A percentile compares a stretch with the other conserved stretches of the same genome.
These are phyloP conservation scores for Elongisporangium undulatum DNA, from an alignment of 352 stramenopile genomes.

Conservation along the genomic window DNA sequence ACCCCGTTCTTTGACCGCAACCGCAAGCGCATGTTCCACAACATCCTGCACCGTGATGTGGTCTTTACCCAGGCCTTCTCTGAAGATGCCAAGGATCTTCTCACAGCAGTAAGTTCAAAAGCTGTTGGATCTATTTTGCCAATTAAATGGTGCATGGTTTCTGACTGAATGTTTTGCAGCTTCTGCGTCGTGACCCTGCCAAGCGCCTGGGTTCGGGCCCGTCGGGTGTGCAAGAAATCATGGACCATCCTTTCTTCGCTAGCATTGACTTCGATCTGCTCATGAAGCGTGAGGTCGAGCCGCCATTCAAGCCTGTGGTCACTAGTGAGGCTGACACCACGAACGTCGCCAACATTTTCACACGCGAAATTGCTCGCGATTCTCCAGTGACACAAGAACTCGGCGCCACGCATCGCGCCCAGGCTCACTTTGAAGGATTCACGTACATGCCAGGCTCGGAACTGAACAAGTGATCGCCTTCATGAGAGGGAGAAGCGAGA, in stretches of 20 bases:
- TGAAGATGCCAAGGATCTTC: constrained; percentile 81
- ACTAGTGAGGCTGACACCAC: constrained; percentile 77
- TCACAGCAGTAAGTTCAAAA: constrained; percentile 41
- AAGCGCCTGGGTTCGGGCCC: constrained; percentile 79
- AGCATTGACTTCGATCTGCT: constrained; percentile 84
- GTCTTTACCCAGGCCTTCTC: constrained; percentile 86
- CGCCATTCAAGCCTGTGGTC: constrained; percentile 85
- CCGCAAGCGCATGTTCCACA: constrained; percentile 94
- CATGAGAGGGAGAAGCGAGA: constrained; percentile 1
- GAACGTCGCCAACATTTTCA: constrained; percentile 89
- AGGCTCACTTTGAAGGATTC: constrained; percentile 92
- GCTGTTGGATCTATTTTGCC: not conserved
- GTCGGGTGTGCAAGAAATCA: constrained; percentile 85
- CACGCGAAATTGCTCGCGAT: constrained; percentile 79
- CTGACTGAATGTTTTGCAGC: constrained; percentile 11
- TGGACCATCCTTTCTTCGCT: constrained; percentile 87
- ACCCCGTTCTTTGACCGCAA: constrained; percentile 96
- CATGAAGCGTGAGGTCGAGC: constrained; percentile 76
- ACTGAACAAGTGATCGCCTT: constrained; percentile 26
- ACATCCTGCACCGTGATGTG: constrained; percentile 88
- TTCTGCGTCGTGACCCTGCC: constrained; percentile 80
- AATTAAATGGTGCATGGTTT: constrained; percentile 2
- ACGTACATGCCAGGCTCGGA: constrained; percentile 87
- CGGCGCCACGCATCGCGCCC: constrained; percentile 72
- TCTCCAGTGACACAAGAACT: constrained; percentile 85